These are phyloP conservation scores for Neofusicoccum sp. DNA, from an alignment of 2,329 filamentous ascomycete genomes.

Conservation along the genomic window DNA sequence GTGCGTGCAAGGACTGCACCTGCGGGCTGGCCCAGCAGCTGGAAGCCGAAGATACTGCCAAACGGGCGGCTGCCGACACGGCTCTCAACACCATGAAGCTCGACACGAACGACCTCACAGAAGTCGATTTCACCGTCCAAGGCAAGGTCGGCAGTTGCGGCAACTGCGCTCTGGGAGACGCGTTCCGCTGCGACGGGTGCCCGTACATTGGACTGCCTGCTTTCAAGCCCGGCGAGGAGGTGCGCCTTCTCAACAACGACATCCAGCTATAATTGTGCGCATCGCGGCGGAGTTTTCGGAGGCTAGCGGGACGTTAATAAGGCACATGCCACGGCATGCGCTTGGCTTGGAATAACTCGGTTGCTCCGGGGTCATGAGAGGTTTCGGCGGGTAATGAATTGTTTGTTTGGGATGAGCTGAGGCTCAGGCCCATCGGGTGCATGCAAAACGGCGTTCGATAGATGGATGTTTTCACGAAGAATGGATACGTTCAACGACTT, in stretches of 20 bases:
- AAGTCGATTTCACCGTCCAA: slow-evolving; percentile 96
- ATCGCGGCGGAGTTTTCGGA: slow-evolving; percentile 8
- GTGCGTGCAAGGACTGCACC: slow-evolving; percentile 96
- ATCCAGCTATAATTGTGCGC: slow-evolving; percentile 64
- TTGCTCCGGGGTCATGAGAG: not conserved
- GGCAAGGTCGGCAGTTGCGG: slow-evolving; percentile 94
- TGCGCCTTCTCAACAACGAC: slow-evolving; percentile 80
- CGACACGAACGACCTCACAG: slow-evolving; percentile 73
- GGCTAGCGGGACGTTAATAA: not conserved
- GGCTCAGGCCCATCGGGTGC: not conserved
- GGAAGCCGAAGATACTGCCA: slow-evolving; percentile 76
- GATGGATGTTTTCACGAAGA: not conserved
- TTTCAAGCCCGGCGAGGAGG: slow-evolving; percentile 96
- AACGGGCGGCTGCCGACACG: slow-evolving; percentile 63
- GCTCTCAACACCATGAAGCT: slow-evolving; percentile 68
- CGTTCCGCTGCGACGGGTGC: slow-evolving; percentile 63
- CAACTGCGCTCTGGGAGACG: slow-evolving; percentile 90
- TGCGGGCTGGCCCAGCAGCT: slow-evolving; percentile 86
- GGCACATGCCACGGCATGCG: not conserved
- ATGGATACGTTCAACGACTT: slow-evolving; percentile 1
- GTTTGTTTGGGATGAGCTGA: not conserved
- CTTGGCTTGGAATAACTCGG: not conserved
- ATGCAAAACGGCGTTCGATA: not conserved
- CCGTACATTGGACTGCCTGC: slow-evolving; percentile 90
- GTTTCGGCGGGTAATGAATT: not conserved